Evolutionary conservation across 805 yeast genomes (phyloP), one percentile per base, ranked within the genome.

Genomic region (Lachancea fermentati): DNA sequence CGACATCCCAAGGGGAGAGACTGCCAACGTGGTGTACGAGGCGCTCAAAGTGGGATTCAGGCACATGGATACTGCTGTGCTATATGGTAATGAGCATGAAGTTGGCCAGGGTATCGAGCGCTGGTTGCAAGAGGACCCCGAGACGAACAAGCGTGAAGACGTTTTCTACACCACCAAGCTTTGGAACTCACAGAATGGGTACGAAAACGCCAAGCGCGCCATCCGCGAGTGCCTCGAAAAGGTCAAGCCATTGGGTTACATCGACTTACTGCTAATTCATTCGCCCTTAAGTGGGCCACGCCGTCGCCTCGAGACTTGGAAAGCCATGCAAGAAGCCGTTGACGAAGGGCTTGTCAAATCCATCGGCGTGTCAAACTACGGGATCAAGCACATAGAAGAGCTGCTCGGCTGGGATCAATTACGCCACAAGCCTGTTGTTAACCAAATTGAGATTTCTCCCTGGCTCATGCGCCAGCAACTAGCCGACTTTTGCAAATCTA

Each of bases 371-470:
- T 84, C 94, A 6, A 84, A 84, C 63, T 85, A 71, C 52, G 85
- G 86, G 34, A 54, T 60, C 12, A 63, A 60, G 4, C 86, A 79
- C 55, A 57, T 85, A 17, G 72, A 78, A 43, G 82, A 81, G 55
- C 61, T 85, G 33, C 64, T 81, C 32, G 50, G 56, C 2, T 78
- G 85, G 81, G 71, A 71, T 3, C 76, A 68, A 1, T 54, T 76
- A 45, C 71, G 61, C 44, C 55, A 73, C 46, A 69, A 70, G 45
- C 89, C 95, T 0, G 85, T 80, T 0, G 81, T 84, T 31, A 81
- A 86, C 59, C 95, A 87, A 58, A 75, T 86, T 54, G 95, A 85
- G 60, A 71, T 85, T 37, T 85, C 86, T 44, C 95, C 93, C 15
- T 85, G 93, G 89, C 68, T 81, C 52, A 85, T 81, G 65, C 69